phyloP scores from a whole-genome alignment of 768 basidiomycete species.

The Agrocybe chaxingu region DNA sequence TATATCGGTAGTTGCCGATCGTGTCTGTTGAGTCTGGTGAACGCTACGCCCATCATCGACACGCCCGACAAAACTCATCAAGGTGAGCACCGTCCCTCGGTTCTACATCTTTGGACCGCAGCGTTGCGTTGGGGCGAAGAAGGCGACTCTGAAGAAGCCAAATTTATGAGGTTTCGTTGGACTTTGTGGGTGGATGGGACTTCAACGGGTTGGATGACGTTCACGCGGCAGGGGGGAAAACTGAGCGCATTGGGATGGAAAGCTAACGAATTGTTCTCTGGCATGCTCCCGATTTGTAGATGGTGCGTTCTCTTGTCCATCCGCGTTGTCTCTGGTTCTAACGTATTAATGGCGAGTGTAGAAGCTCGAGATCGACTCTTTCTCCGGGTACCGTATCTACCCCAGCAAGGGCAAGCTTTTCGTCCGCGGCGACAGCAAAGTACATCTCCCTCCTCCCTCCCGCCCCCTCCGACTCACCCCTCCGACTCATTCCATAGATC shows the following conservation, averaged over 20 bases:
- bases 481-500: constrained; percentile 45
- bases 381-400: constrained; percentile 98
- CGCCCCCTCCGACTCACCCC: background rate
- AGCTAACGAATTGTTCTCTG: constrained; percentile 7
- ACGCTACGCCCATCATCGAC: constrained; percentile 15
- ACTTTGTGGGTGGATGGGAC: constrained; percentile 40
- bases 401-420: constrained; percentile 95
- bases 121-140: constrained; percentile 9
- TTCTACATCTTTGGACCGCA: constrained; percentile 8
- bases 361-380: constrained; percentile 99
- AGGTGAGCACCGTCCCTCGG: constrained; percentile 50
- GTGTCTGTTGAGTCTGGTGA: constrained; percentile 5
- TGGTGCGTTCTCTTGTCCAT: constrained; percentile 30
- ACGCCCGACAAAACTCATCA: constrained; percentile 45
- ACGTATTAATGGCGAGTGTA: constrained; percentile 31
- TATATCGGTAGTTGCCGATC: constrained; percentile 14
- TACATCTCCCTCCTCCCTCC: constrained; percentile 27
- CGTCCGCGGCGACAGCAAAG: constrained; percentile 95
- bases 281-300: constrained; percentile 25
- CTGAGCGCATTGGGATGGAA: background rate
- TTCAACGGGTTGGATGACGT: constrained; percentile 32
- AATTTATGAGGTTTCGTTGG: constrained; percentile 11
- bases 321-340: constrained; percentile 3
- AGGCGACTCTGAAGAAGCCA: constrained; percentile 14
- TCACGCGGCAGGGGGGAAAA: background rate